Conservation (phyloP, 768 basidiomycete species). For the Hortiboletus campestris region DNA sequence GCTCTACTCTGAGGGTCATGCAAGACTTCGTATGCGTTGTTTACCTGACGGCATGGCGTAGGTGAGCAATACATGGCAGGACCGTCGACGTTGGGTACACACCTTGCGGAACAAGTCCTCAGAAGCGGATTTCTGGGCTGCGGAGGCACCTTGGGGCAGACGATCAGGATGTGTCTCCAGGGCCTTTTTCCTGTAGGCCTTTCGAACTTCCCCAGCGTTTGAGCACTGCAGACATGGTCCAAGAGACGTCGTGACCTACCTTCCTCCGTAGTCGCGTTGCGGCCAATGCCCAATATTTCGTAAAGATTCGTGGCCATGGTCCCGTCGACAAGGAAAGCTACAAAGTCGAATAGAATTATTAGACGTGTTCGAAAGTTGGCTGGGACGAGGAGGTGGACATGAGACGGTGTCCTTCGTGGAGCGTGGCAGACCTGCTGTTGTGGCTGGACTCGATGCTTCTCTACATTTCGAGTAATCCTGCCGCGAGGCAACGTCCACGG, state of each 20-base stretch:
- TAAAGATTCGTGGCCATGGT: constrained; percentile 62
- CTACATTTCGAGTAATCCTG: neutral
- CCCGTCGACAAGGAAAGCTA: neutral
- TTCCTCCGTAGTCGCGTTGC: constrained; percentile 59
- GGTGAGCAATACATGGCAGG: neutral
- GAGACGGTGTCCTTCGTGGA: no score
- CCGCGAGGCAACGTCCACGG: neutral
- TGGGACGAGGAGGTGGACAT: neutral
- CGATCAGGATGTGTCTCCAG: constrained; percentile 77
- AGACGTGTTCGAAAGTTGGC: neutral
- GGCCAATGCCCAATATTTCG: constrained; percentile 53
- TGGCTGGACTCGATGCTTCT: constrained; percentile 18
- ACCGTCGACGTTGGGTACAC: neutral
- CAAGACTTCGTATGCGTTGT: constrained; percentile 77
- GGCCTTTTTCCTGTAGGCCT: constrained; percentile 73
- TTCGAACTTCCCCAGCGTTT: constrained; percentile 51
- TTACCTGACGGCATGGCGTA: constrained; percentile 44
- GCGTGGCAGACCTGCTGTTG: neutral
- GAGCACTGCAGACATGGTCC: neutral
- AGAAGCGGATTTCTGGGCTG: constrained; percentile 54
- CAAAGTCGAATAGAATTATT: neutral
- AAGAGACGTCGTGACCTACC: constrained; percentile 41
- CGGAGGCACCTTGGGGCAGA: constrained; percentile 52
- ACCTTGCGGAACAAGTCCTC: constrained; percentile 58
- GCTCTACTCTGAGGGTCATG: constrained; percentile 58